Base-by-base conservation (phyloP, 352 stramenopile genomes). In the Pythium insidiosum region DNA sequence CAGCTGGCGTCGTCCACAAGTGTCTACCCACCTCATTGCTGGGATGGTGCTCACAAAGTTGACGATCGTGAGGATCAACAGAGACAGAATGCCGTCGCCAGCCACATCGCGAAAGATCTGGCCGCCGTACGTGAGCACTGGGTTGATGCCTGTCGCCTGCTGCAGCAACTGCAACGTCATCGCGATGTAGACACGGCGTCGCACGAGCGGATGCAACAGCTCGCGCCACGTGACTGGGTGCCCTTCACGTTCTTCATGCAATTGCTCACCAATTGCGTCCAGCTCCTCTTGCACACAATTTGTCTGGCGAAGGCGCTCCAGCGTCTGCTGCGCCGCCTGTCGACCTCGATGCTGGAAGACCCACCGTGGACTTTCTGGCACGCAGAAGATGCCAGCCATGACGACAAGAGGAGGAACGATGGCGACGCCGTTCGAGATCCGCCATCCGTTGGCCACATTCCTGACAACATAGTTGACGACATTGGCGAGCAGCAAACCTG, bases 281-380 rank as follows among this genome's bases (percentile, higher is more conserved):
- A 81, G 56, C 26, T 75, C 64, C 1, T 13, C 19, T 2, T 43
- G 12, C 1, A 80, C 55, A n/a, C 61, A 42, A 1, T 69, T 47
- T 0, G 55, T 68, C 38, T 54, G 38, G 12, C 58, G 57, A 2
- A 81, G 33, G 2, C 43, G 39, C 34, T 68, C 51, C 6, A 85
- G 47, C 5, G 44, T 48, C 4, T 18, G 23, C 18, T 56, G 36
- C 0, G 67, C 69, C 3, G 47, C 60, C 0, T 68, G 48, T 10
- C 53, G 47, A 5, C 67, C 62, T n/a, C 66, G 64, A 21, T 64
- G 36, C 44, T 70, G 51, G 54, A 73, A 77, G 12, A 68, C 20
- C 64, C 64, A 85, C 6, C 65, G 64, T 9, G 73, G 69, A 26
- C 49, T 70, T 42, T 83, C 73, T 2, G 67, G 67, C 9, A 85